Evolutionary conservation across 495 filamentous ascomycete genomes (phyloP).

Genomic region (Penicillium maclennaniae): DNA sequence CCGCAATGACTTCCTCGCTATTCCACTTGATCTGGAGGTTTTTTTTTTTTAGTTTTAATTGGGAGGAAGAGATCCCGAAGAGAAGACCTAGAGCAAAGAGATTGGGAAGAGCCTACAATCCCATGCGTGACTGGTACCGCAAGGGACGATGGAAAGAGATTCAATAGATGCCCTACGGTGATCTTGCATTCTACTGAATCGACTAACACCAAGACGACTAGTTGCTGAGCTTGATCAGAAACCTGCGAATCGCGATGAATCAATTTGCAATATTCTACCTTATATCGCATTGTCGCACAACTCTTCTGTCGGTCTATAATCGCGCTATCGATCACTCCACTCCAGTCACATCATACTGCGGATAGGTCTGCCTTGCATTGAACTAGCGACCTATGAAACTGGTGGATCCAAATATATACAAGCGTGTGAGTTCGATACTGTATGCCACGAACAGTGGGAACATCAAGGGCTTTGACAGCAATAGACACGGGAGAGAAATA

Average conservation of each 20-base stretch:
- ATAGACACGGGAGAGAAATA: background rate
- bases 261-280: background rate
- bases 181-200: background rate
- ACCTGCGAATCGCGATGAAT: background rate
- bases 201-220: background rate
- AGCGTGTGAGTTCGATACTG: background rate
- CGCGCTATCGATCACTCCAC: background rate
- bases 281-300: background rate
- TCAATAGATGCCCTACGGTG: background rate
- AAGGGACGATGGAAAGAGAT: too few species aligned
- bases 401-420: background rate
- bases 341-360: background rate
- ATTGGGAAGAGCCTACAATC: too few species aligned
- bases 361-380: background rate
- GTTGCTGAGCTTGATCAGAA: background rate
- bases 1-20: too few species aligned
- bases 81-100: too few species aligned
- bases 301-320: background rate
- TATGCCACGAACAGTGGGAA: background rate
- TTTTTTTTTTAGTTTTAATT: too few species aligned
- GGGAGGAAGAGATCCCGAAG: too few species aligned
- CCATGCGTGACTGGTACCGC: too few species aligned
- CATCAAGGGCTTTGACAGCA: background rate
- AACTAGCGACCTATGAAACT: too few species aligned
- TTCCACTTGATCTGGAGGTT: too few species aligned